phyloP scores from a whole-genome alignment of 1,284 basidiomycete species.

The Apiotrichum gamsii region DNA sequence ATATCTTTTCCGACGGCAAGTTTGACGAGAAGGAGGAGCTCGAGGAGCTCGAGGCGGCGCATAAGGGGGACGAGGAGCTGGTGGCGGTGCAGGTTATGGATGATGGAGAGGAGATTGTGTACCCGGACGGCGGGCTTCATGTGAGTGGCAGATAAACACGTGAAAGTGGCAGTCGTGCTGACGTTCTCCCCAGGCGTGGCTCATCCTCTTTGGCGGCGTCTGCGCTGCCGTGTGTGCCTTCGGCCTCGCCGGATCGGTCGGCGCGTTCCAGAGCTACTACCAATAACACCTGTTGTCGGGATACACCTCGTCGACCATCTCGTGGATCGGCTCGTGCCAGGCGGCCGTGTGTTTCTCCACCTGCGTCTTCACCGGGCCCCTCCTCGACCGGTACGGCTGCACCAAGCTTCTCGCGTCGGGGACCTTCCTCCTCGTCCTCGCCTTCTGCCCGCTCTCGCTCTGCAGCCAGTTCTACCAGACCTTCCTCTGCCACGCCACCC shows the following conservation, averaged over 20 bases:
- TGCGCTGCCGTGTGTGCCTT: slow-evolving; percentile 36
- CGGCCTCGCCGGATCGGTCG: slow-evolving; percentile 30
- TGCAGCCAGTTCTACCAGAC: slow-evolving; percentile 33
- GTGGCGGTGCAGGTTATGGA: slow-evolving; percentile 20
- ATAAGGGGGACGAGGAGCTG: slow-evolving; percentile 12
- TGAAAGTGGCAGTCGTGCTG: no score
- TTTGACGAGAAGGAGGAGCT: slow-evolving; percentile 1
- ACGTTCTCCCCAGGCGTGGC: slow-evolving; percentile 29
- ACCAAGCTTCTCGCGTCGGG: slow-evolving; percentile 27
- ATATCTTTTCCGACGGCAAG: neutral
- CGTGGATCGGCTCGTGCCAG: slow-evolving; percentile 37
- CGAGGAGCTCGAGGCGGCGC: neutral
- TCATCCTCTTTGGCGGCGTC: slow-evolving; percentile 28
- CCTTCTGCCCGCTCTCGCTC: slow-evolving; percentile 28
- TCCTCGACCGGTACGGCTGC: slow-evolving; percentile 38
- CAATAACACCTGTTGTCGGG: slow-evolving; percentile 20
- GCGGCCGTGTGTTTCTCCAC: slow-evolving; percentile 31
- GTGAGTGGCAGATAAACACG: slow-evolving; percentile 2
- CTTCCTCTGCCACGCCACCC: slow-evolving; percentile 30
- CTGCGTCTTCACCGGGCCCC: slow-evolving; percentile 31
- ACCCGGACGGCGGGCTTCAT: slow-evolving; percentile 24
- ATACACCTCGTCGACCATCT: slow-evolving; percentile 28
- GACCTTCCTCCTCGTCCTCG: slow-evolving; percentile 21
- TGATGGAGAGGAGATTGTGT: slow-evolving; percentile 16
- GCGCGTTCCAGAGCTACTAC: slow-evolving; percentile 40